Evolutionary conservation across 306 rosid species (phyloP), one percentile per base, ranked within the genome.

Genomic region (Prunus mongolica): DNA sequence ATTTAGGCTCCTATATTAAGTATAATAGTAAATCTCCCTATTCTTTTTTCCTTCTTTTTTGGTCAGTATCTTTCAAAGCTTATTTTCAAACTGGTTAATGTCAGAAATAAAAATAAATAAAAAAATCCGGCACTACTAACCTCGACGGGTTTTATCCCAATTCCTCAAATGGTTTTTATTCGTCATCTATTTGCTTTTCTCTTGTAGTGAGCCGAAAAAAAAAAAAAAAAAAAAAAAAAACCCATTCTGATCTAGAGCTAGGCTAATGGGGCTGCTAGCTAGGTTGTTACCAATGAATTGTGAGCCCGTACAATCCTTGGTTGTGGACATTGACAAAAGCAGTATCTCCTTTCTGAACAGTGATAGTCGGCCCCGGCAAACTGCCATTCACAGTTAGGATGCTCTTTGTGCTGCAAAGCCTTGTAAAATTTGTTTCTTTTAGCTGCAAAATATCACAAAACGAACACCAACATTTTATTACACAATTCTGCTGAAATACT

Each of bases 351-450:
- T 57, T 76, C 16, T 50, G 81, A 12, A 83, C 79, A 60, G 27
- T 61, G 22, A 80, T 67, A 11, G 87, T 67, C 12, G 87, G 87
- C 16, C 87, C 87, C 10, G 87, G 84, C 24, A 73, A 80, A 18
- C 32, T 55, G 9, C 67, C 74, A 15, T 79, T 79, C 8, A 72
- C 78, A 6, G 76, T 71, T 8, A 79, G 24, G 56, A 72, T 72
- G 50, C 74, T 60, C 63, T 79, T 79, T 15, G 66, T 73, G 27
- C 15, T 12, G 25, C 82, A 79, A 0, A 79, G 78, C 19, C 78
- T 72, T 14, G 73, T 56, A 5, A 72, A 65, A 41, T 54, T 72
- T 19, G 70, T 72, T 22, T 79, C 73, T 16, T 66, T 66, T 60
- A 79, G 38, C 82, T 79, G 69, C 67, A 79, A 44, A n/a, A 30